These are phyloP conservation scores for Trichoderma simmonsii DNA, from an alignment of 2,329 filamentous ascomycete species.

Conservation along the genomic window DNA sequence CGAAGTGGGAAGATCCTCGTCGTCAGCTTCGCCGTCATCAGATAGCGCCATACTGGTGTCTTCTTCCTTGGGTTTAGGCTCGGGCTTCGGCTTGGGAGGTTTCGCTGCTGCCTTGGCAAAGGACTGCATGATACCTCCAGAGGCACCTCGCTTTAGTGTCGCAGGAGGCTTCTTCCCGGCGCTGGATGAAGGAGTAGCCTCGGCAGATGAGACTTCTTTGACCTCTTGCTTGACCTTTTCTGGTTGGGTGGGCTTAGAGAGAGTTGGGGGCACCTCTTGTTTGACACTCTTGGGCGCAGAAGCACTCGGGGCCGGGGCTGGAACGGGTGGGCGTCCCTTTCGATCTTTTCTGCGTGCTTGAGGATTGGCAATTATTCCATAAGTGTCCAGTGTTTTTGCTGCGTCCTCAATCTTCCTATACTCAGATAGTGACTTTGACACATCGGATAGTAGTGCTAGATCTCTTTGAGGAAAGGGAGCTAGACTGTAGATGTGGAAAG, in stretches of 20 bases:
- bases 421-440: conserved; percentile 59
- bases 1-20: conserved; percentile 31
- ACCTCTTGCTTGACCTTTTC: conserved; percentile 34
- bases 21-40: conserved; percentile 42
- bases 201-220: conserved; percentile 24
- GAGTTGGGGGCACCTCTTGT: neutral
- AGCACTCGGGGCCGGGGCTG: conserved; percentile 24
- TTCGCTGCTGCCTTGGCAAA: conserved; percentile 62
- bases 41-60: conserved; percentile 34
- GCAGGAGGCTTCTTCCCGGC: conserved; percentile 35
- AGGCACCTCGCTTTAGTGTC: conserved; percentile 54
- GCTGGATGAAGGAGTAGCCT: conserved; percentile 28
- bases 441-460: conserved; percentile 68
- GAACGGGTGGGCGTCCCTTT: conserved; percentile 30
- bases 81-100: conserved; percentile 40
- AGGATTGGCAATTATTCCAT: conserved; percentile 73
- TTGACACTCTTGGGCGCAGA: conserved; percentile 25
- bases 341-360: conserved; percentile 55
- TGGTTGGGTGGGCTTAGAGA: conserved; percentile 12
- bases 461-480: conserved; percentile 67
- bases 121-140: conserved; percentile 69
- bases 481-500: conserved; percentile 86
- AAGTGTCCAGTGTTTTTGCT: conserved; percentile 56
- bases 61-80: conserved; percentile 36
- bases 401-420: conserved; percentile 58